Conservation (phyloP, 2,329 filamentous ascomycete species). For the Epicoccum sorghinum region DNA sequence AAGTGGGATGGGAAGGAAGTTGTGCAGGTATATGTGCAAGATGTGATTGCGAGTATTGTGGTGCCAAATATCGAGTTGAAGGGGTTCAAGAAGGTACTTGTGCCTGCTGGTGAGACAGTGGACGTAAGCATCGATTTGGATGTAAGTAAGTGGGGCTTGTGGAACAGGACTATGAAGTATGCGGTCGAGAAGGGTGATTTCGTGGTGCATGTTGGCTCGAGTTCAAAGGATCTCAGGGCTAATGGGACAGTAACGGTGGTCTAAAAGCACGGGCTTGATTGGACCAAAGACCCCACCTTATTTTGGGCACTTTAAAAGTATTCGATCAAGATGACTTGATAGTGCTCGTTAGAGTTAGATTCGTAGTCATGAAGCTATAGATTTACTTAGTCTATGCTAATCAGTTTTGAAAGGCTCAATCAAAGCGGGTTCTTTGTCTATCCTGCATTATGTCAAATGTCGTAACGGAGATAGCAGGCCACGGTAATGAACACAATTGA, state of each 20-base stretch:
- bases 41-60: conserved; percentile 66
- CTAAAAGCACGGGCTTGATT: not conserved
- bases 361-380: too few species aligned
- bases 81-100: conserved; percentile 69
- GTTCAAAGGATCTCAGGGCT: conserved; percentile 61
- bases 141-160: conserved; percentile 60
- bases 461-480: too few species aligned
- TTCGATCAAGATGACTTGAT: too few species aligned
- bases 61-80: conserved; percentile 69
- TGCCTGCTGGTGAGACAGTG: conserved; percentile 65
- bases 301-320: too few species aligned
- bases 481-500: too few species aligned
- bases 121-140: conserved; percentile 59
- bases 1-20: conserved; percentile 67
- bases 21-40: conserved; percentile 71
- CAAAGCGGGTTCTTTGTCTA: too few species aligned
- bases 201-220: conserved; percentile 64
- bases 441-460: too few species aligned
- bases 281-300: too few species aligned
- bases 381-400: too few species aligned
- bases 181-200: conserved; percentile 76
- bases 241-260: conserved; percentile 63
- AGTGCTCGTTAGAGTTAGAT: too few species aligned
- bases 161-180: conserved; percentile 69
- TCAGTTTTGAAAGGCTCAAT: too few species aligned